Conservation (phyloP, 768 basidiomycete species). For the Russula earlei region DNA sequence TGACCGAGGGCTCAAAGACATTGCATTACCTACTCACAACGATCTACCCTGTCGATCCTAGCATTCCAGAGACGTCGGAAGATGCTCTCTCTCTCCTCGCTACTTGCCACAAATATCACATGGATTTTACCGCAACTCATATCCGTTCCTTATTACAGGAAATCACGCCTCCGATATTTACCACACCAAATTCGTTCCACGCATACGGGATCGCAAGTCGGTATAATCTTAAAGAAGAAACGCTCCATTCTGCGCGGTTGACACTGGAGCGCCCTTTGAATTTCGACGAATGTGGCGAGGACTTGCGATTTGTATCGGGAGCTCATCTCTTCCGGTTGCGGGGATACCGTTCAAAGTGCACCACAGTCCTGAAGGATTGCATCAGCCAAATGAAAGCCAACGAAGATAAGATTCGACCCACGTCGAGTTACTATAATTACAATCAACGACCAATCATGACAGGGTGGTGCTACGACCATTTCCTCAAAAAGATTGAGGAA, state of each 20-base stretch:
- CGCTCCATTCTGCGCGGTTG: not conserved
- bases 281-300: not conserved
- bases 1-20: conserved; percentile 1
- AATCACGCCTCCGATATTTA: not conserved
- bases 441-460: no score
- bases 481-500: no score
- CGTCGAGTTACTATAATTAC: no score
- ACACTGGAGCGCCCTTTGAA: not conserved
- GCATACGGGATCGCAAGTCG: conserved; percentile 3
- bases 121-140: not conserved
- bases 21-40: not conserved
- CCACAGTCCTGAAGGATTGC: not conserved
- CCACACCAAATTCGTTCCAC: not conserved
- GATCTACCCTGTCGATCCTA: not conserved
- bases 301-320: not conserved
- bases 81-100: not conserved
- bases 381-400: no score
- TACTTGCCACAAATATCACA: conserved; percentile 8
- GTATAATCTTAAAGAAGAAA: conserved; percentile 3
- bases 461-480: no score
- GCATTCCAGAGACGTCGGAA: not conserved
- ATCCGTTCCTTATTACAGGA: not conserved
- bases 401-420: no score
- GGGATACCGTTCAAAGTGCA: not conserved
- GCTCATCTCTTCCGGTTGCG: not conserved